Base-by-base conservation (phyloP, 257 asterid species). In the Ehretia macrophylla region DNA sequence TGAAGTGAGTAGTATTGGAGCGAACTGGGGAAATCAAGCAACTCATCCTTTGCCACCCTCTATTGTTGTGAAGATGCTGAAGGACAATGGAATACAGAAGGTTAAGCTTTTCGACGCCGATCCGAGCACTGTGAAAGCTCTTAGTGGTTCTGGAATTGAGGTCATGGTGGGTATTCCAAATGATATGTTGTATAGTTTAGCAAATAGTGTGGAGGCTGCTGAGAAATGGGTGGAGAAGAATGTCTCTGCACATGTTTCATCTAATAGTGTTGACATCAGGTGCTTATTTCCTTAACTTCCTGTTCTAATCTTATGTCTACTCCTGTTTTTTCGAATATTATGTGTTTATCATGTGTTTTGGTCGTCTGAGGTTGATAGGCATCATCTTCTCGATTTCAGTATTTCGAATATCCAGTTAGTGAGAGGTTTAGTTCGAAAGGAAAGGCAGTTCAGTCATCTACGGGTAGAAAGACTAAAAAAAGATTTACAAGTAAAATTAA, bases 91-190 rank as follows among this genome's bases (percentile, higher is more conserved):
- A 14, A 74, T 91, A 65, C 83, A 83, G 62, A 85, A 88, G 67
- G 88, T 88, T 69, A 91, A 91, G 68, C 85, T 91, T 21, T 91
- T 91, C 73, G 98, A 91, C 63, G 97, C 98, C 0, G 98, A 91
- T 50, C 50, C 79, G 0, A 69, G 67, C 5, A 81, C 72, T 60
- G 55, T 91, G 57, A 65, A 55, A 27, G 86, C 95, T 21, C 79
- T 91, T 4, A 66, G 90, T 58, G 98, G 97, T 1, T 91, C 98
- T 2, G 93, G 95, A 59, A 79, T 91, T 63, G 83, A 91, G 75
- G 95, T 91, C 11, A 91, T 88, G 96, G 97, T 88, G 51, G 98
- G 98, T 17, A 91, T 91, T 39, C 98, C 98, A 11, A 91, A 88
- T 69, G 98, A 91, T 0, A 82, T 88, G 98, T 18, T 91, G 32